A percentile compares a stretch with the other conserved stretches of the same genome.
Evolutionary conservation across 352 stramenopile species (phyloP).

Genomic region (Thalassiosira allenii): DNA sequence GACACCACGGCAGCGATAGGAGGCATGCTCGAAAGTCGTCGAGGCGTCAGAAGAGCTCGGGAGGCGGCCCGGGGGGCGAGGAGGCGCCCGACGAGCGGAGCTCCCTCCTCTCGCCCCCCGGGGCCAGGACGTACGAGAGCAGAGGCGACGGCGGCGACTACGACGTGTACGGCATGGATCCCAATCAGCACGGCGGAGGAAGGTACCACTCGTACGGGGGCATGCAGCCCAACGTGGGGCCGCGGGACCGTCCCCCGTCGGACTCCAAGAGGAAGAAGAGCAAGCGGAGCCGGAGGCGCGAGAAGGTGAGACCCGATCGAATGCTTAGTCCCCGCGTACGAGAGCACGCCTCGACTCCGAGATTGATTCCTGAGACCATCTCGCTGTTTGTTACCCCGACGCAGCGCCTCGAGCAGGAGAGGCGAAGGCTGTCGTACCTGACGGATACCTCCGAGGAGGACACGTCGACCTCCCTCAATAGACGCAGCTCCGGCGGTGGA

Average conservation of each 20-base stretch:
- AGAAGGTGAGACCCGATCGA: no score
- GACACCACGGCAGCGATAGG: no score
- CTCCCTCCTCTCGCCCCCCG: conserved; percentile 13
- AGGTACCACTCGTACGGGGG: not conserved
- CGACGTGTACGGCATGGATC: not conserved
- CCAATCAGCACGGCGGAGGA: no score
- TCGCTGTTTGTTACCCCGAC: no score
- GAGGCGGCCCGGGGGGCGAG: not conserved
- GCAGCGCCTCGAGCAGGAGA: no score
- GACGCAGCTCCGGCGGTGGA: not conserved
- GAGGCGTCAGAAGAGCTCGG: no score
- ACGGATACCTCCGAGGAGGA: conserved; percentile 24
- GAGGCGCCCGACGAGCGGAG: conserved; percentile 26
- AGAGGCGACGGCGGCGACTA: not conserved
- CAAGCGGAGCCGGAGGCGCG: conserved; percentile 18
- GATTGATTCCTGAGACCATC: no score
- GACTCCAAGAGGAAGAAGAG: conserved; percentile 37
- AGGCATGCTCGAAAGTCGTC: no score
- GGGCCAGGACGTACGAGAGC: no score
- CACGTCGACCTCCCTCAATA: not conserved
- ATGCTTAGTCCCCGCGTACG: no score
- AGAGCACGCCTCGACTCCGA: no score
- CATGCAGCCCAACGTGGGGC: not conserved
- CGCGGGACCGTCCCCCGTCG: not conserved
- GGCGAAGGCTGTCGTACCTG: conserved; percentile 12